Percentiles rank a stretch among this genome's conserved stretches.
Conservation (phyloP, 129 eudicot species). For the Escallonia herrerae region DNA sequence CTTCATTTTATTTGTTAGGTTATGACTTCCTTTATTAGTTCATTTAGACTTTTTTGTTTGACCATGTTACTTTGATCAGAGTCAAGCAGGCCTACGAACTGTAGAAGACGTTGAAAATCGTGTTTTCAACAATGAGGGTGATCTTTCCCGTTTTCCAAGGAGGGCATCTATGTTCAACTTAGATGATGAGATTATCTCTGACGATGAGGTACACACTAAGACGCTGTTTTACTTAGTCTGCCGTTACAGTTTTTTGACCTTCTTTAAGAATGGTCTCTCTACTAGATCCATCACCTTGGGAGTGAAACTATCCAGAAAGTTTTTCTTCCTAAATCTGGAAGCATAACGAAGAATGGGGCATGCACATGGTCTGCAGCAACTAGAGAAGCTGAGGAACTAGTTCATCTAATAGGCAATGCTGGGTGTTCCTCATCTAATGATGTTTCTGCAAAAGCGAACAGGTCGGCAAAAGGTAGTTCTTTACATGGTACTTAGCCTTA, state of each 20-base stretch:
- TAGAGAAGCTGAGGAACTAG: constrained; percentile 39
- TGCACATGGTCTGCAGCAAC: constrained; percentile 50
- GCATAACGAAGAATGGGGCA: too few relatives aligned
- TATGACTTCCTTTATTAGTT: not conserved
- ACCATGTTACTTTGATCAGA: constrained; percentile 32
- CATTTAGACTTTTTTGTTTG: not conserved
- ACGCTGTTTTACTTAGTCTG: not conserved
- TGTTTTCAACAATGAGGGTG: constrained; percentile 28
- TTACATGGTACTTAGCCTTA: not conserved
- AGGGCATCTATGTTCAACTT: constrained; percentile 15
- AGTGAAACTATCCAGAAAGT: constrained; percentile 23
- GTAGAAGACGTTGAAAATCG: constrained; percentile 78
- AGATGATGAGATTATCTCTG: constrained; percentile 51
- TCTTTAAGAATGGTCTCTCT: not conserved
- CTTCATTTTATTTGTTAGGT: too few relatives aligned
- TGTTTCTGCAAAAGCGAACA: constrained; percentile 30
- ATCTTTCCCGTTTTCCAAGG: constrained; percentile 15
- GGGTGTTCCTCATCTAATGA: constrained; percentile 20
- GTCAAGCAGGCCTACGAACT: constrained; percentile 18
- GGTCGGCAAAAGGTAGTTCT: constrained; percentile 38
- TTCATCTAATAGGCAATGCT: constrained; percentile 24
- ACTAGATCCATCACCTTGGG: constrained; percentile 13
- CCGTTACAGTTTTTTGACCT: not conserved
- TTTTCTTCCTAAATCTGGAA: constrained; percentile 19
- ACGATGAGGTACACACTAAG: constrained; percentile 46